Percentiles rank a stretch among this genome's conserved stretches.
phyloP scores from a whole-genome alignment of 768 basidiomycete genomes.

The Sistotremastrum niveocremeum region DNA sequence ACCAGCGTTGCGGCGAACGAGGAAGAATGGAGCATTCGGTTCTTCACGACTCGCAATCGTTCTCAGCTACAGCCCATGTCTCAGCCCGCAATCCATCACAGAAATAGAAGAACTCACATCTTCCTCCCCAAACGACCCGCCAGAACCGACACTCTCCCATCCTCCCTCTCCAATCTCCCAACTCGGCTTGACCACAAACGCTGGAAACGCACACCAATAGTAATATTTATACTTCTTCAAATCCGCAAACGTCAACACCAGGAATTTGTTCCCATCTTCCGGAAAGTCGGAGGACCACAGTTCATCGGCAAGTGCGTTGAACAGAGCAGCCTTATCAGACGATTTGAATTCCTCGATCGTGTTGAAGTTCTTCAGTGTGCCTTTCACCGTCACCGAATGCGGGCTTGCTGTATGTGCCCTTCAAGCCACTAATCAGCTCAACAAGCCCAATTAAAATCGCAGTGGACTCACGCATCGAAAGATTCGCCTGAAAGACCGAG shows the following conservation, averaged over 20 bases:
- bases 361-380: constrained; percentile 87
- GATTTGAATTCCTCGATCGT: constrained; percentile 93
- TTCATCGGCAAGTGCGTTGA: constrained; percentile 57
- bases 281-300: constrained; percentile 23
- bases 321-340: constrained; percentile 77
- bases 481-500: constrained; percentile 52
- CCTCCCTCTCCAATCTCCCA: constrained; percentile 68
- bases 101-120: constrained; percentile 22
- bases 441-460: constrained; percentile 10
- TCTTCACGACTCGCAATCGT: constrained; percentile 7
- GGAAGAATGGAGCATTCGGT: constrained; percentile 43
- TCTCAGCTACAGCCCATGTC: background rate
- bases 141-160: constrained; percentile 33
- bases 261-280: constrained; percentile 47
- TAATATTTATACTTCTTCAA: constrained; percentile 97
- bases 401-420: constrained; percentile 25
- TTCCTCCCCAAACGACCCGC: constrained; percentile 26
- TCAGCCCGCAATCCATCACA: background rate
- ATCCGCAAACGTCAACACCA: constrained; percentile 89
- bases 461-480: constrained; percentile 39
- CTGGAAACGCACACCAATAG: constrained; percentile 98
- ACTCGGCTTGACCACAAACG: constrained; percentile 75
- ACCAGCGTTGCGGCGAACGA: constrained; percentile 29
- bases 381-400: constrained; percentile 39
- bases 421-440: background rate